These are phyloP conservation scores for Suillus occidentalis DNA, from an alignment of 768 basidiomycete genomes.

Conservation along the genomic window DNA sequence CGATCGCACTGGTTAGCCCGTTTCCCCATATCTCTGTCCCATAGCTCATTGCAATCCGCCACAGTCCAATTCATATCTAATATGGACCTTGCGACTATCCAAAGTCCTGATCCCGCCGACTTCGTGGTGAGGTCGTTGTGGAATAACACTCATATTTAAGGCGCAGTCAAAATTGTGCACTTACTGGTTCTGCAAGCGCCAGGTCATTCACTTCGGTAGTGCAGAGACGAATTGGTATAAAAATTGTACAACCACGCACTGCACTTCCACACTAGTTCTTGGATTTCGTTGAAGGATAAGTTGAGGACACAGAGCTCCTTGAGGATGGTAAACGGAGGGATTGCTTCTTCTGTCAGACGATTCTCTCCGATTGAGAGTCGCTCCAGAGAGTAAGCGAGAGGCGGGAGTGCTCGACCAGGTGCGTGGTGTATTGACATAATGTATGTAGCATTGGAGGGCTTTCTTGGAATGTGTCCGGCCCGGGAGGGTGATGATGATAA, in stretches of 20 bases:
- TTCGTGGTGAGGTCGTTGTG: constrained; percentile 54
- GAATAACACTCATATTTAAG: constrained; percentile 47
- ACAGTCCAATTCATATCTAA: constrained; percentile 45
- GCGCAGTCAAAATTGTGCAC: background rate
- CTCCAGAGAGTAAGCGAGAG: constrained; percentile 70
- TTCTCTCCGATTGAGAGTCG: constrained; percentile 91
- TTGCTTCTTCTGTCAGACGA: constrained; percentile 72
- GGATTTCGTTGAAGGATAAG: constrained; percentile 95
- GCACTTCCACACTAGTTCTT: no score
- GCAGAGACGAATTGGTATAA: constrained; percentile 4
- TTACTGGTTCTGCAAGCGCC: background rate
- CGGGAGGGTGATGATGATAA: constrained; percentile 15
- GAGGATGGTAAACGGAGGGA: constrained; percentile 73
- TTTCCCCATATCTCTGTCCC: background rate
- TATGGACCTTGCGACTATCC: constrained; percentile 37
- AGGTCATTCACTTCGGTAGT: background rate
- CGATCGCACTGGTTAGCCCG: constrained; percentile 47
- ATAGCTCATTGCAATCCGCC: background rate
- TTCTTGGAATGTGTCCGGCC: constrained; percentile 19
- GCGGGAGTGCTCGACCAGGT: constrained; percentile 41
- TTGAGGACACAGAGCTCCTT: constrained; percentile 82
- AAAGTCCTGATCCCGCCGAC: constrained; percentile 39
- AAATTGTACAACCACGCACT: background rate
- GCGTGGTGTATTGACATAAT: constrained; percentile 22
- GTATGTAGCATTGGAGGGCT: constrained; percentile 34